Conservation (phyloP, 192 early-diverging fungal genomes). For the Coemansia umbellata region DNA sequence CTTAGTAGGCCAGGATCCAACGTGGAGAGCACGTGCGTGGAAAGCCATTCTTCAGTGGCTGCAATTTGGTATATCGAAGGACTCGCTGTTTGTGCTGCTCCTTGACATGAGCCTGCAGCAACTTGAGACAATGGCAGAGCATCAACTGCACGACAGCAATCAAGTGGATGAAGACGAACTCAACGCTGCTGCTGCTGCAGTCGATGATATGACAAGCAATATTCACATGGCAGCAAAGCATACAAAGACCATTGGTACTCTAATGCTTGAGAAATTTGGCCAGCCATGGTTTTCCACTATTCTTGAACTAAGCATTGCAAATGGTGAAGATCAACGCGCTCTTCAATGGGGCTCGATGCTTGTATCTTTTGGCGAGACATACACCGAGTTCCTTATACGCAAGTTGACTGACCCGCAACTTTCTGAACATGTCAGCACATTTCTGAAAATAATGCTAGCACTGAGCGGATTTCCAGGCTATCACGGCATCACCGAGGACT, state of each 20-base stretch:
- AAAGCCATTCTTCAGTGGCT: slow-evolving; percentile 40
- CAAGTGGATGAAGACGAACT: slow-evolving; percentile 28
- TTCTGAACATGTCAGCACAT: slow-evolving; percentile 4
- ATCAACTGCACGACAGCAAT: slow-evolving; percentile 7
- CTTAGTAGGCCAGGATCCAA: slow-evolving; percentile 7
- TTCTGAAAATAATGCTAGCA: slow-evolving; percentile 52
- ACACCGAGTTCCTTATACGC: slow-evolving; percentile 32
- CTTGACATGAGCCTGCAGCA: slow-evolving; percentile 33
- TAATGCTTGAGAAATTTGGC: slow-evolving; percentile 15
- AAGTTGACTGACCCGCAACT: slow-evolving; percentile 8
- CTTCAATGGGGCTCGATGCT: slow-evolving; percentile 26
- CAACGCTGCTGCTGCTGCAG: slow-evolving; percentile 23
- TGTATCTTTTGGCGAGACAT: slow-evolving; percentile 42
- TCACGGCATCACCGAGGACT: slow-evolving; percentile 62
- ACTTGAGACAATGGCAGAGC: slow-evolving; percentile 17
- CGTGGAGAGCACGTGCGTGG: slow-evolving; percentile 41
- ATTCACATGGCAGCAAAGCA: slow-evolving; percentile 22
- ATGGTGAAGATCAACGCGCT: slow-evolving; percentile 12
- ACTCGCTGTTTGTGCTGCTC: slow-evolving; percentile 28
- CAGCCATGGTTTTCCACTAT: slow-evolving; percentile 23
- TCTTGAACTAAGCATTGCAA: slow-evolving; percentile 8
- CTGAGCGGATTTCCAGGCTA: slow-evolving; percentile 68
- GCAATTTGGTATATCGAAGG: slow-evolving; percentile 37
- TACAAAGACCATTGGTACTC: slow-evolving; percentile 25
- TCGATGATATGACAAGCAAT: slow-evolving; percentile 45